Conservation (phyloP, 345 rosid genomes). For the Citrus sp. region DNA sequence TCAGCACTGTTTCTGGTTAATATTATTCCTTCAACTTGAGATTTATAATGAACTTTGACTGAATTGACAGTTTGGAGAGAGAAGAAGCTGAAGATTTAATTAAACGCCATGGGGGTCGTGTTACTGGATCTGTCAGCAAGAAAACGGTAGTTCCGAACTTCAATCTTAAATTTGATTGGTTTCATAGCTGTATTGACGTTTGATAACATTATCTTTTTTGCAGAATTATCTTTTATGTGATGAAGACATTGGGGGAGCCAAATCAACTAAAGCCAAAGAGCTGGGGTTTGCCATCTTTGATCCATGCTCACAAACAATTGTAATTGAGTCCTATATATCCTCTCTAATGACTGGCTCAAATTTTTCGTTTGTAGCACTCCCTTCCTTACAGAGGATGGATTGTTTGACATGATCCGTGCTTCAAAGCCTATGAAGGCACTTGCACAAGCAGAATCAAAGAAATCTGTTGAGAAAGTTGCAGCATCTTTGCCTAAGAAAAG, state of each 20-base stretch:
- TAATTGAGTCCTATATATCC: conserved; percentile 10
- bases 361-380: conserved; percentile 47
- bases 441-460: conserved; percentile 33
- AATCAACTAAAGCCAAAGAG: conserved; percentile 89
- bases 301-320: conserved; percentile 15
- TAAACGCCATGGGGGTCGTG: conserved; percentile 89
- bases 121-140: conserved; percentile 97
- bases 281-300: conserved; percentile 60
- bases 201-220: conserved; percentile 28
- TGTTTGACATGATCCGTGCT: conserved; percentile 76
- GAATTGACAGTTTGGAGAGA: conserved; percentile 75
- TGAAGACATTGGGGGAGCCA: conserved; percentile 90
- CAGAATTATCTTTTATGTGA: conserved; percentile 96
- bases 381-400: conserved; percentile 87
- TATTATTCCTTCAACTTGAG: background rate
- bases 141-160: conserved; percentile 60
- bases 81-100: conserved; percentile 98
- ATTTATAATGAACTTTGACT: conserved; percentile 18
- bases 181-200: conserved; percentile 5
- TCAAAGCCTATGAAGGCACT: conserved; percentile 51
- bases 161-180: conserved; percentile 18
- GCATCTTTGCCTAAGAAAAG: conserved; percentile 45
- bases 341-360: conserved; percentile 16
- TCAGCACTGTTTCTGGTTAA: background rate
- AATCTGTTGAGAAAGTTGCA: conserved; percentile 35